A percentile compares a stretch with the other conserved stretches of the same genome.
Conservation (phyloP, 345 rosid species). For the Eucalyptus lansdowneana region DNA sequence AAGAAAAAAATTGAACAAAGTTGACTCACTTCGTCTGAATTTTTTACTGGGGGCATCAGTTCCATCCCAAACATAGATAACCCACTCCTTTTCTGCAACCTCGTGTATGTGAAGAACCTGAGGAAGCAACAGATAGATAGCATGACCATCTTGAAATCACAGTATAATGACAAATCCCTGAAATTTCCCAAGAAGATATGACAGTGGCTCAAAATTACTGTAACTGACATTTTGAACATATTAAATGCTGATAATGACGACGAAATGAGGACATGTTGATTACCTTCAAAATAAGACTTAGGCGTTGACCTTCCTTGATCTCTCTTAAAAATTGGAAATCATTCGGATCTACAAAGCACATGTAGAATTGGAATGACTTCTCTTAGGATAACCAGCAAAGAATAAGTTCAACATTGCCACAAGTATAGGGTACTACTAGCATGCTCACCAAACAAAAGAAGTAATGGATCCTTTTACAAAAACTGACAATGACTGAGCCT, state of each 20-base stretch:
- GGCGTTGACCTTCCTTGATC: slow-evolving; percentile 32
- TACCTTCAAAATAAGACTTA: slow-evolving; percentile 53
- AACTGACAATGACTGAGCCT: neutral
- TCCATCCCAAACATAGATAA: slow-evolving; percentile 74
- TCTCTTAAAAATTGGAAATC: slow-evolving; percentile 40
- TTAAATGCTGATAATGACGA: neutral
- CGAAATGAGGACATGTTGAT: neutral
- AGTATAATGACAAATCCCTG: neutral
- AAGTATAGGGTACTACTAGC: neutral
- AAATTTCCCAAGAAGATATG: neutral
- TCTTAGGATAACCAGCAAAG: neutral
- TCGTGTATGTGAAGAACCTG: slow-evolving; percentile 50
- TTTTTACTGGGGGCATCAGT: slow-evolving; percentile 50
- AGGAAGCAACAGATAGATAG: neutral
- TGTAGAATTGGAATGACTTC: neutral
- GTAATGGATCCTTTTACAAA: neutral
- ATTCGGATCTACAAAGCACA: neutral
- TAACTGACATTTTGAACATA: neutral
- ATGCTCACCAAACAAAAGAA: neutral
- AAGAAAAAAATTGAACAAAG: neutral
- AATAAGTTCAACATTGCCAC: neutral
- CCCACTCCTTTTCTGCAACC: slow-evolving; percentile 16
- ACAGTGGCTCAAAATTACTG: neutral
- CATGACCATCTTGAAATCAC: neutral
- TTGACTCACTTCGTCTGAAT: slow-evolving; percentile 38